Conservation (phyloP, 192 early-diverging fungal species). For the Spizellomyces sp. region DNA sequence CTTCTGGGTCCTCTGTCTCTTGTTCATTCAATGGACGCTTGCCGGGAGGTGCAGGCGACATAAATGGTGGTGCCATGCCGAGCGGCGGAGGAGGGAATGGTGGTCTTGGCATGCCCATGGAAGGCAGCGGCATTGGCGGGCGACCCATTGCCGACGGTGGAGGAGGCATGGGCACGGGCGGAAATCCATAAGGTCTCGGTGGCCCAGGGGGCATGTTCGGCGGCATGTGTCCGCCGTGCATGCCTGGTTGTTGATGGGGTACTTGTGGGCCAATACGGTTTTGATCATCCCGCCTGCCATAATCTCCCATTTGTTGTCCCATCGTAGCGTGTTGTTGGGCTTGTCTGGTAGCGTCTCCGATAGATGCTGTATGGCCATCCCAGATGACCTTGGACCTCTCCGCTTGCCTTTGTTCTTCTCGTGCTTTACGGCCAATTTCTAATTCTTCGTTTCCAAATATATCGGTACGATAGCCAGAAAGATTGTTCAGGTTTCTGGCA, state of each 20-base stretch:
- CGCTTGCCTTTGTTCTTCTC: conserved; percentile 32
- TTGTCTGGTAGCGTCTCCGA: conserved; percentile 63
- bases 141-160: too few species aligned
- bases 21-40: conserved; percentile 21
- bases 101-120: too few species aligned
- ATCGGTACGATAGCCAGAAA: conserved; percentile 75
- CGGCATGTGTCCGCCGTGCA: too few species aligned
- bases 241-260: not conserved
- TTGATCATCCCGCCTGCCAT: conserved; percentile 16
- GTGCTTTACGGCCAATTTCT: conserved; percentile 52
- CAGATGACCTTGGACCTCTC: conserved; percentile 72
- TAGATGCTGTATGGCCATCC: conserved; percentile 87
- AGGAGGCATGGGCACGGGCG: too few species aligned
- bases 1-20: conserved; percentile 2
- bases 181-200: too few species aligned
- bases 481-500: conserved; percentile 62
- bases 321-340: conserved; percentile 65
- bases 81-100: not conserved
- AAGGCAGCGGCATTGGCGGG: too few species aligned
- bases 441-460: conserved; percentile 72
- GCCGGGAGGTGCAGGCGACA: conserved; percentile 1
- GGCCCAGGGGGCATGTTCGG: too few species aligned
- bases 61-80: not conserved
- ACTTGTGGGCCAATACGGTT: conserved; percentile 33
- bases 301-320: conserved; percentile 60